phyloP scores from a whole-genome alignment of 768 basidiomycete genomes.

The Hygrophorus russula region DNA sequence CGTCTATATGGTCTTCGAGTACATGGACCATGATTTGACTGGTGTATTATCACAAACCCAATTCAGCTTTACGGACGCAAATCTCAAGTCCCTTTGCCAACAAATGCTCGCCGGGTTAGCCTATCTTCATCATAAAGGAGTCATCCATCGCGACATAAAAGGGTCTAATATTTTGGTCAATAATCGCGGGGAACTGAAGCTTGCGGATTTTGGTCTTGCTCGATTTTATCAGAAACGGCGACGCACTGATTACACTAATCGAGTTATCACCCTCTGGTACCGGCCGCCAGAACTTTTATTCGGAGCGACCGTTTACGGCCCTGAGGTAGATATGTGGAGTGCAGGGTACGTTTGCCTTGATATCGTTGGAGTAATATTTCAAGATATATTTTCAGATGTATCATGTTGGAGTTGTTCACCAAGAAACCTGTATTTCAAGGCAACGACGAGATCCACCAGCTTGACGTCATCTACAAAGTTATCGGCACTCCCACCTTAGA shows the following conservation, averaged over 20 bases:
- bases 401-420: slow-evolving; percentile 95
- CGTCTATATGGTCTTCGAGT: slow-evolving; percentile 99
- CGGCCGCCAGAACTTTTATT: slow-evolving; percentile 90
- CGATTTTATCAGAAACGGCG: slow-evolving; percentile 91
- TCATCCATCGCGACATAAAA: slow-evolving; percentile 98
- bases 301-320: slow-evolving; percentile 92
- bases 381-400: slow-evolving; percentile 51
- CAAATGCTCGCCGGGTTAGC: slow-evolving; percentile 95
- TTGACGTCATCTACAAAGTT: slow-evolving; percentile 85
- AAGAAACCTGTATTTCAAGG: slow-evolving; percentile 98
- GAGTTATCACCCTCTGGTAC: slow-evolving; percentile 99
- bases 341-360: slow-evolving; percentile 59
- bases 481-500: slow-evolving; percentile 81
- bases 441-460: slow-evolving; percentile 93
- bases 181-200: slow-evolving; percentile 84
- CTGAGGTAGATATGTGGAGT: slow-evolving; percentile 99
- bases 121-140: slow-evolving; percentile 91
- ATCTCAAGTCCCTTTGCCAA: slow-evolving; percentile 89
- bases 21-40: slow-evolving; percentile 97
- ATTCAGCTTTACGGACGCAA: slow-evolving; percentile 73
- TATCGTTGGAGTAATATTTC: neutral
- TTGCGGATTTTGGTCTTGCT: slow-evolving; percentile 95
- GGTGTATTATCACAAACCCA: slow-evolving; percentile 88
- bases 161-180: slow-evolving; percentile 96
- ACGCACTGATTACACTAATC: slow-evolving; percentile 93